Percentiles rank a stretch among this genome's conserved stretches.
phyloP scores from a whole-genome alignment of 2,329 filamentous ascomycete species.

The Penicillium carneum region DNA sequence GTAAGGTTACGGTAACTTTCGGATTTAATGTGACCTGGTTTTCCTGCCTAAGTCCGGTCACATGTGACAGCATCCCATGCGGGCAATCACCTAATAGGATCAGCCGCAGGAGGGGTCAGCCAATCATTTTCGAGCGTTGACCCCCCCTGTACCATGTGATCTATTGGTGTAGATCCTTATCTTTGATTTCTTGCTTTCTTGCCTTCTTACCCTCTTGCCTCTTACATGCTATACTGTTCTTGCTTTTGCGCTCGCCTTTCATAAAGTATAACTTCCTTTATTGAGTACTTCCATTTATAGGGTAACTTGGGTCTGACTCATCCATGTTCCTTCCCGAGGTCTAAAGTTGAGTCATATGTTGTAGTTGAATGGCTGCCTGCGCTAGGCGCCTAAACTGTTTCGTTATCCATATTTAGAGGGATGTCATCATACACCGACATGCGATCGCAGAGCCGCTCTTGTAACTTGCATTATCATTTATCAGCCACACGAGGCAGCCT shows the following conservation, averaged over 20 bases:
- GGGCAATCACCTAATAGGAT: conserved; percentile 28
- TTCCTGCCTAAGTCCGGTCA: conserved; percentile 17
- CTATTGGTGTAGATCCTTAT: conserved; percentile 5
- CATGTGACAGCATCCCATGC: conserved; percentile 37
- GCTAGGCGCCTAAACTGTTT: background rate
- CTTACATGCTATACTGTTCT: too few relatives aligned
- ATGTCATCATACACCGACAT: background rate
- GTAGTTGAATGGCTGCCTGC: conserved; percentile 3
- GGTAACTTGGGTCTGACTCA: background rate
- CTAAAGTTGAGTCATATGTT: conserved; percentile 6
- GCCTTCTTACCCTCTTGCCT: too few relatives aligned
- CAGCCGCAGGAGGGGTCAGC: background rate
- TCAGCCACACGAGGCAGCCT: background rate
- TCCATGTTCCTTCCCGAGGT: background rate
- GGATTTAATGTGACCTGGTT: background rate
- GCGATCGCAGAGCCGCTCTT: background rate
- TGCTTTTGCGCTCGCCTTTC: too few relatives aligned
- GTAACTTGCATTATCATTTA: background rate
- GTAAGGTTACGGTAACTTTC: background rate
- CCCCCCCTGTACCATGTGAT: conserved; percentile 11
- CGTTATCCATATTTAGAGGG: background rate
- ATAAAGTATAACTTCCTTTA: background rate
- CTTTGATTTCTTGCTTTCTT: background rate
- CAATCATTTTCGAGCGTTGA: conserved; percentile 8
- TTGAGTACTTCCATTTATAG: background rate